Evolutionary conservation across 2,329 filamentous ascomycete species (phyloP).

Genomic region (Sporothrix pseudoabietina): DNA sequence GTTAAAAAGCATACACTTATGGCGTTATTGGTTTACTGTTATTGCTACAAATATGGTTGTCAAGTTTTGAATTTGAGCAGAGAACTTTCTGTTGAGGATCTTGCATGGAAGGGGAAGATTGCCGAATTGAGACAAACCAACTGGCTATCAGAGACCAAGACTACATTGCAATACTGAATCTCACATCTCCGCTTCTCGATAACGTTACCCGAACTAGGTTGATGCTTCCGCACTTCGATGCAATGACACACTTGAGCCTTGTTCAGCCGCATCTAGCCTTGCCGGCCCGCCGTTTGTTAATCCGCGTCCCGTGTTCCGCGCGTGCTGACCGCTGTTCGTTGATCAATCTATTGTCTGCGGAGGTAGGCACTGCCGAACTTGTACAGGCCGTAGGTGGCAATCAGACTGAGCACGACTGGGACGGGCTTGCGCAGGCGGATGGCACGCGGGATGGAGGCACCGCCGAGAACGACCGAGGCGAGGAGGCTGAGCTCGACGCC

Average conservation of each 20-base stretch:
- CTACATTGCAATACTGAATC: background rate
- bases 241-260: background rate
- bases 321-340: background rate
- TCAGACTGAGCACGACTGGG: slow-evolving; percentile 73
- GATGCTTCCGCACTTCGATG: background rate
- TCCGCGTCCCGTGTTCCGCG: background rate
- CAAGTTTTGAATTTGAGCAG: slow-evolving; percentile 1
- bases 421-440: slow-evolving; percentile 83
- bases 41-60: background rate
- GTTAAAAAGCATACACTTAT: background rate
- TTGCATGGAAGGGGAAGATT: background rate
- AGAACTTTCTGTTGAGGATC: background rate
- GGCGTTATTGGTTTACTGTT: background rate
- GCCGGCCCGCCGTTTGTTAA: background rate
- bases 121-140: background rate
- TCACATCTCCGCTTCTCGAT: slow-evolving; percentile 9
- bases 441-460: slow-evolving; percentile 82
- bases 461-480: slow-evolving; percentile 81
- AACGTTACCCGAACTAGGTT: background rate
- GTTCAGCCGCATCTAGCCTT: background rate
- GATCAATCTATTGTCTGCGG: slow-evolving; percentile 42
- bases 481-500: slow-evolving; percentile 87
- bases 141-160: background rate
- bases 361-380: slow-evolving; percentile 74
- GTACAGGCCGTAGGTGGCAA: slow-evolving; percentile 77